Conservation (phyloP, 208 protist species). For the Acanthamoeba lenticulata region DNA sequence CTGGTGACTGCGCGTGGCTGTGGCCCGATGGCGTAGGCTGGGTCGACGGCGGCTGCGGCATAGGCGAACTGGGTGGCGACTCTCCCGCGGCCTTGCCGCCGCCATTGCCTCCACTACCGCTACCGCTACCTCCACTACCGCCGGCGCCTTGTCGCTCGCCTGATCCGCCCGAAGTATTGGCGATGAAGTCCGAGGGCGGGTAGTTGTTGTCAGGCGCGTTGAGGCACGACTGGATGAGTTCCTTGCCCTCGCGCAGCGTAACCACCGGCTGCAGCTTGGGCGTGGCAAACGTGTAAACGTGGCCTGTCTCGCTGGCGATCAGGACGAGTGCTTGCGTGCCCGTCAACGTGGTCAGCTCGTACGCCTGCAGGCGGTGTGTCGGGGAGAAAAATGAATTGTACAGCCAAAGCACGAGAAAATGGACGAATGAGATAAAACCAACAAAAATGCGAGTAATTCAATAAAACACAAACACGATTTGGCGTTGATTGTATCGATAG, state of each 20-base stretch:
- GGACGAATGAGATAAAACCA: too few relatives aligned
- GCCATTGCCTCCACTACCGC: neutral
- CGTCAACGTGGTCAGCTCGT: too few relatives aligned
- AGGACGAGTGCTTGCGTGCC: too few relatives aligned
- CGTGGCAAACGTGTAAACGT: constrained; percentile 90
- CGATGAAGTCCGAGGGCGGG: neutral
- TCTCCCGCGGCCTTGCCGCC: neutral
- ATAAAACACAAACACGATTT: too few relatives aligned
- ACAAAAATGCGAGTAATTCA: too few relatives aligned
- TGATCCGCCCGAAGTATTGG: neutral
- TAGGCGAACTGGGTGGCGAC: neutral
- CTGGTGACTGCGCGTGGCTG: neutral
- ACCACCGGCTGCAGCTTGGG: constrained; percentile 89
- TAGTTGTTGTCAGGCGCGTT: constrained; percentile 83
- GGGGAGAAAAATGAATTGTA: too few relatives aligned
- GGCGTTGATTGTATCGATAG: too few relatives aligned
- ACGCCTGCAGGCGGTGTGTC: too few relatives aligned
- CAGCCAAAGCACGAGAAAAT: too few relatives aligned
- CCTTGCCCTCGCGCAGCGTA: constrained; percentile 86
- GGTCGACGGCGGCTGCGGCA: neutral
- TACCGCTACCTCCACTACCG: neutral
- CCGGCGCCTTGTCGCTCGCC: too few relatives aligned
- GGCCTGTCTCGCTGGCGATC: too few relatives aligned
- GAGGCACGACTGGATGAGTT: constrained; percentile 87
- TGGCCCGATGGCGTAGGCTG: neutral